A percentile compares a stretch with the other conserved stretches of the same genome.
phyloP scores from a whole-genome alignment of 2,329 filamentous ascomycete genomes.

The Coccinonectria pachysandricola region DNA sequence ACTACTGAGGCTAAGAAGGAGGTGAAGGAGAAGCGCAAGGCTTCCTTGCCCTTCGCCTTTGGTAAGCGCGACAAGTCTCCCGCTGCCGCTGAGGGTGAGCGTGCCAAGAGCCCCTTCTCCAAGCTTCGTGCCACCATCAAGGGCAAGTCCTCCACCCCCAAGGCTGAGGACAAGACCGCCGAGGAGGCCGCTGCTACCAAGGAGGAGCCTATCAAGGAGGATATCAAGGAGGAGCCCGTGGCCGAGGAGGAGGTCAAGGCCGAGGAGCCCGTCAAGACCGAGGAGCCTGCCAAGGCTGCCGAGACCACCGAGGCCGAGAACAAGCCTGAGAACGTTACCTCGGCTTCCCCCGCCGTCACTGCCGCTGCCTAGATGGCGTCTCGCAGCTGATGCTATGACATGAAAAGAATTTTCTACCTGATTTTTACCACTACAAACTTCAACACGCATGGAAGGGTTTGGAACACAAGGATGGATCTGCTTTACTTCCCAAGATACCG shows the following conservation, averaged over 20 bases:
- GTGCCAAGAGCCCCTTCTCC: slow-evolving; percentile 44
- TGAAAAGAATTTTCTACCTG: slow-evolving; percentile 17
- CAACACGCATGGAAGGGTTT: slow-evolving; percentile 30
- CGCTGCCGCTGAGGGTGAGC: slow-evolving; percentile 51
- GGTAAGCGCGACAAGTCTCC: slow-evolving; percentile 64
- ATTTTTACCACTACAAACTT: slow-evolving; percentile 16
- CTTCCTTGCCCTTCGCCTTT: slow-evolving; percentile 63
- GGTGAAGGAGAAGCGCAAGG: slow-evolving; percentile 74
- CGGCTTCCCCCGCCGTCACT: slow-evolving; percentile 37
- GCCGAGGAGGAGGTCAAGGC: slow-evolving; percentile 16
- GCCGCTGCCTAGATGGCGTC: slow-evolving; percentile 38
- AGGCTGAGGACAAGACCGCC: slow-evolving; percentile 31
- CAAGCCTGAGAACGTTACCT: slow-evolving; percentile 31
- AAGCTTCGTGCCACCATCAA: slow-evolving; percentile 51
- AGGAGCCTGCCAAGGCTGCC: slow-evolving; percentile 24
- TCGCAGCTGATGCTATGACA: slow-evolving; percentile 16
- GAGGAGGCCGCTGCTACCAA: slow-evolving; percentile 24
- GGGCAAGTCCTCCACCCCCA: slow-evolving; percentile 30
- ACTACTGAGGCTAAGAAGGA: slow-evolving; percentile 51
- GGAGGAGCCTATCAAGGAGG: slow-evolving; percentile 22
- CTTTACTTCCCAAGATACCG: slow-evolving; percentile 42
- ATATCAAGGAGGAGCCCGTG: slow-evolving; percentile 21
- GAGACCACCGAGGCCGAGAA: slow-evolving; percentile 29
- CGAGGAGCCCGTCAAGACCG: slow-evolving; percentile 15
- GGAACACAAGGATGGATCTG: slow-evolving; percentile 41